Evolutionary conservation across 192 early-diverging fungal species (phyloP), one percentile per base, ranked within the genome.

Genomic region (Podila horticola): DNA sequence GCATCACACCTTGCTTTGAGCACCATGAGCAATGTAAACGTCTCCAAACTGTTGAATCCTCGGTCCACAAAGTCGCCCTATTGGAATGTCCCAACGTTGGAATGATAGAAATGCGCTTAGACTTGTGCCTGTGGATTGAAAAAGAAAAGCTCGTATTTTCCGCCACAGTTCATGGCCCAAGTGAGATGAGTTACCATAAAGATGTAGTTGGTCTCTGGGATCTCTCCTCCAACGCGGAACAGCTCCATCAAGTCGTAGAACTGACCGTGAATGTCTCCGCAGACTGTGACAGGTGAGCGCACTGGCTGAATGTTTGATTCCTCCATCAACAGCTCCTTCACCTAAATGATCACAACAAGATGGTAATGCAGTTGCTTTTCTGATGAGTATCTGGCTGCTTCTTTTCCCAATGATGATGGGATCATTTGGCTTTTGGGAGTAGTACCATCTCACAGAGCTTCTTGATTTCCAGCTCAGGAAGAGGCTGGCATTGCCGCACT

Each of bases 11-110:
- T 94, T 82, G 94, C 96, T 90, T 99, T 99, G 52, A 99, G 84
- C 22, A 89, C 92, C 92, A 98, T 91, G 58, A 99, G 86, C 67
- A 98, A 74, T 22, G 96, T 97, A 81, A 98, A 97, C 33, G 96
- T 97, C 79, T 99, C 97, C 70, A 99, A 86, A 86, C 93, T 95
- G 86, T 97, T 97, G 88, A 97, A 98, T 45, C 97, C 97, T 66
- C 97, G 93, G 88, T 99, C 97, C 6, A 99, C 97, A 87, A 97
- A 99, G 84, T 99, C 97, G n/a, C 97, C 97, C 93, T 95, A 58
- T 28, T 41, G 8, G 13, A 45, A 15, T 12, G 15, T 12, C 1
- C 41, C 41, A 41, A 11, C 13, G 41, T 45, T 17, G 41, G 41
- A 45, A 45, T 15, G 41, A 17, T 15, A 45, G 12, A 45, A 45